Evolutionary conservation across 2,329 filamentous ascomycete genomes (phyloP), one percentile per base, ranked within the genome.

Genomic region (Sporothrix globosa): DNA sequence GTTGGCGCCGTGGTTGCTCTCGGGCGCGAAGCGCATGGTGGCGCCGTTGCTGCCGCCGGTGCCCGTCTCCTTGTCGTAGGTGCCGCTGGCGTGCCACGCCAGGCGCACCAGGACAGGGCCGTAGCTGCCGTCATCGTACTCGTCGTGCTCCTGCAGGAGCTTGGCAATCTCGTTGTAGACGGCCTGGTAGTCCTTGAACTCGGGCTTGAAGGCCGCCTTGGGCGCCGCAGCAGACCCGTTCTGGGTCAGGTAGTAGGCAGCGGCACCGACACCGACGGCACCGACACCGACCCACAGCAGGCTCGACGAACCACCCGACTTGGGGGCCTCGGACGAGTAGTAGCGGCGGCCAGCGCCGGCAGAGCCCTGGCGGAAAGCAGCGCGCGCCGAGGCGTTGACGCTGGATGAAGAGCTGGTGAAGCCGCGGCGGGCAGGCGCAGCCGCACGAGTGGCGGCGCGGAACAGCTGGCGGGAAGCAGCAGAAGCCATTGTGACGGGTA

Each of bases 61-160:
- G 74, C 87, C 87, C 34, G 94, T 97, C 78, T 88, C 87, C 83
- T 91, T 91, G 80, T 98, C 95, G 78, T 91, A 98, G 76, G 95
- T 99, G 76, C 95, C 95, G 76, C 90, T 93, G 74, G 91, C 90
- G 84, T 98, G 96, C 95, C 96, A 98, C 73, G 93, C 95, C 75
- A 98, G 87, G 77, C 95, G 89, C 74, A 98, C 83, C 70, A 98
- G 85, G 72, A 98, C 93, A 39, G 95, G 96, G 70, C 93, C 95
- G 79, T 96, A 98, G 84, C 91, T 96, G 76, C 96, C 95, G 80
- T 99, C 95, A 78, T 98, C 95, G 80, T 98, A 98, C 75, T 97
- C 91, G 76, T 96, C 92, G 79, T 97, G 89, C 83, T 97, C 92
- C 81, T 96, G 90, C 69, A 98, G 84, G 72, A 86, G 86, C 78